phyloP scores from a whole-genome alignment of 2,329 filamentous ascomycete genomes.

The Teratosphaeriaceae sp. region DNA sequence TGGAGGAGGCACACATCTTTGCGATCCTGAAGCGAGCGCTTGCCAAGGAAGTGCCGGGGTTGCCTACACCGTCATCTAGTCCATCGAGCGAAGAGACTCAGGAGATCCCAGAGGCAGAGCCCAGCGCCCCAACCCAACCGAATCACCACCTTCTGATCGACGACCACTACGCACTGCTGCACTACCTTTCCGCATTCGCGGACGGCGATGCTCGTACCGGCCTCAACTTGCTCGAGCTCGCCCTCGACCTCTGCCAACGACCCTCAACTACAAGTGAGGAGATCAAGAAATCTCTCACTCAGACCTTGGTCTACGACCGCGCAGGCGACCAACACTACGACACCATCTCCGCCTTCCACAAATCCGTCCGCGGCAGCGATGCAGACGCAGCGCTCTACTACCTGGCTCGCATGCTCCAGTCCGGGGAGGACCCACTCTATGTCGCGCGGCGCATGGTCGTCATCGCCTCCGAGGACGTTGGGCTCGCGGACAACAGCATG shows the following conservation, averaged over 20 bases:
- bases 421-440: constrained; percentile 87
- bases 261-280: constrained; percentile 60
- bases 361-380: constrained; percentile 82
- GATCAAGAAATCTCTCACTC: constrained; percentile 78
- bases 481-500: constrained; percentile 78
- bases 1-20: constrained; percentile 64
- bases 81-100: constrained; percentile 16
- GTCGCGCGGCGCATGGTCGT: constrained; percentile 90
- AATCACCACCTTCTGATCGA: constrained; percentile 54
- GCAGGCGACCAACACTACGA: constrained; percentile 97
- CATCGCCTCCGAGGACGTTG: constrained; percentile 90
- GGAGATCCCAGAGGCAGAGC: background rate
- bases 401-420: constrained; percentile 89
- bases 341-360: constrained; percentile 94
- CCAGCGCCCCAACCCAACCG: background rate
- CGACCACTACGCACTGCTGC: constrained; percentile 57
- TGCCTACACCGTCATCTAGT: constrained; percentile 32
- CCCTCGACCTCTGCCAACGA: constrained; percentile 65
- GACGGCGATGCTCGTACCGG: constrained; percentile 92
- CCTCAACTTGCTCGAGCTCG: constrained; percentile 84
- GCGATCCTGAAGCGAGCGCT: constrained; percentile 73
- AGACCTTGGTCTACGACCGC: constrained; percentile 90
- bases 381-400: constrained; percentile 90
- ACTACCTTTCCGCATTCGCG: constrained; percentile 76
- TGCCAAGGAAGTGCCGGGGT: constrained; percentile 44